Conservation (phyloP, 352 stramenopile species). For the Globisporangium apiculatum region DNA sequence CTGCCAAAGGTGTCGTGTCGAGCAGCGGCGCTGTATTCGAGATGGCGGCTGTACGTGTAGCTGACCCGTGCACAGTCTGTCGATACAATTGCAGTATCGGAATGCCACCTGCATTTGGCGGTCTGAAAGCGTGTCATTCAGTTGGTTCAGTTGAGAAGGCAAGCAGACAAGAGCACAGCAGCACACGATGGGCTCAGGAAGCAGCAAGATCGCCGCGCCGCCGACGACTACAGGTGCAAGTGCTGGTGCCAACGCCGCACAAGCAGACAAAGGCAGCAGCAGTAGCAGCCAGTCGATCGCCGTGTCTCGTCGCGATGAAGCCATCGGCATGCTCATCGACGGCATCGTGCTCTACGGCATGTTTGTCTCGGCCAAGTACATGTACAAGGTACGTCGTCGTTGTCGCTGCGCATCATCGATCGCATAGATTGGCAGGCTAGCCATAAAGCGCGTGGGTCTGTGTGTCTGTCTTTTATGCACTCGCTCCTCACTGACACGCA, state of each 20-base stretch:
- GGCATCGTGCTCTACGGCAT: slow-evolving; percentile 78
- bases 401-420: not conserved
- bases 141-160: not conserved
- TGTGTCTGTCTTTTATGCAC: not conserved
- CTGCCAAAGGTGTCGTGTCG: not conserved
- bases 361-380: slow-evolving; percentile 75
- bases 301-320: slow-evolving; percentile 35
- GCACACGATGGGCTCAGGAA: slow-evolving; percentile 36
- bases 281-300: slow-evolving; percentile 21
- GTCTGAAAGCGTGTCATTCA: not conserved
- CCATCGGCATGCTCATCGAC: slow-evolving; percentile 70
- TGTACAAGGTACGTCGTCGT: slow-evolving; percentile 53
- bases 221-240: not conserved
- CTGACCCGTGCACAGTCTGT: too few relatives aligned
- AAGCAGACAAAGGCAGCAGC: not conserved
- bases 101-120: too few relatives aligned
- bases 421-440: too few relatives aligned
- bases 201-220: slow-evolving; percentile 45
- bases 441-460: not conserved
- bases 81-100: too few relatives aligned
- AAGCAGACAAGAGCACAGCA: too few relatives aligned
- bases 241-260: slow-evolving; percentile 2
- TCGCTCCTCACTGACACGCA: not conserved
- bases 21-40: too few relatives aligned
- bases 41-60: too few relatives aligned